Base-by-base conservation (phyloP, 2,329 filamentous ascomycete species). In the Hypoxylon sp. region DNA sequence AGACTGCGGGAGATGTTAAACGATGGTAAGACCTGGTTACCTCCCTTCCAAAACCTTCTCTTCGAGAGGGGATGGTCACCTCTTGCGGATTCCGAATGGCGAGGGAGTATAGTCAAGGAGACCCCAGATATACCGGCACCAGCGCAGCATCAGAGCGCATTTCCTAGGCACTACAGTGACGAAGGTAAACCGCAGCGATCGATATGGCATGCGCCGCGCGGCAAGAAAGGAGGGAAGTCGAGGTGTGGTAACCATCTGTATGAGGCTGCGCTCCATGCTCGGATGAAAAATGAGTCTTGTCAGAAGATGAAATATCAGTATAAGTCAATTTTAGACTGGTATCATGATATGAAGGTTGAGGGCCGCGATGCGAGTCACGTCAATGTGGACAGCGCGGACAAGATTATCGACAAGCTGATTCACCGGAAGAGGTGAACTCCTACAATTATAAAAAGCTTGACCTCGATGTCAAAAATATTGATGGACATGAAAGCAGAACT, bases 281-380 rank as follows among this genome's bases (percentile, higher is more conserved):
- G 74, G n/a, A 46, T 44, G 11, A 42, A 55, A 8, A 64, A 77
- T 17, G 55, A 66, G 5, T 46, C 62, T 2, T 73, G 73, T 17
- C 64, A 51, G 4, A 61, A 49, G 1, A 81, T 85, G 74, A 8
- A 53, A 27, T 87, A 82, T 71, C 73, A 73, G 14, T 88, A 85
- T 70, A 75, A 74, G 46, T 81, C 85, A 7, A 89, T 87, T 1
- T 66, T 79, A 66, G 77, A 83, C 3, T 89, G 88, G 88, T 89
- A 89, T 69, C 71, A 72, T 2, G 78, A 83, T 40, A 84, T 86
- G 68, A 71, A 79, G 25, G 74, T 75, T 0, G 84, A 86, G 72
- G 85, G 84, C 1, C 81, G 86, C 20, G 83, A 81, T 0, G 86
- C 81, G 61, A 82, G 83, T 57, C 86, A 89, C 67, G 77, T 89